Evolutionary conservation across 371 early-diverging fungal species (phyloP).

Genomic region (Rhizopus stolonifer): DNA sequence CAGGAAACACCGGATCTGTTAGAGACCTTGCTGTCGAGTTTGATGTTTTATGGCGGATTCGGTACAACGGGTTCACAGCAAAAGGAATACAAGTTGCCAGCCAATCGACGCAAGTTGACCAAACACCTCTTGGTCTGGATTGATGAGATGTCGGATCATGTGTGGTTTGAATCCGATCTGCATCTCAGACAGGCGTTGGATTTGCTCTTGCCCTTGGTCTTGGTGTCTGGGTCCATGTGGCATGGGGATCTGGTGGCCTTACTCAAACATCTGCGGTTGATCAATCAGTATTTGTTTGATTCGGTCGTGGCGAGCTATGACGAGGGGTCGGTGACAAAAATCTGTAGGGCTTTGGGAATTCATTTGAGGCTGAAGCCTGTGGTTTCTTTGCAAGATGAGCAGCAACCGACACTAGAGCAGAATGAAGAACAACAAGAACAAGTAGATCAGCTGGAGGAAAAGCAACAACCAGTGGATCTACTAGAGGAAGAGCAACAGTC

Average conservation of each 20-base stretch:
- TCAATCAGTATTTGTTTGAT: constrained; percentile 44
- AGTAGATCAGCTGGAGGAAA: too few species aligned
- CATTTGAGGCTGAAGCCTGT: constrained; percentile 35
- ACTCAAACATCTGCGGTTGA: constrained; percentile 38
- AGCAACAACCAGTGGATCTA: too few species aligned
- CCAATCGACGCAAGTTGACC: constrained; percentile 37
- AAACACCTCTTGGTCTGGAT: constrained; percentile 43
- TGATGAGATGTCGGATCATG: constrained; percentile 28
- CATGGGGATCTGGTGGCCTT: constrained; percentile 37
- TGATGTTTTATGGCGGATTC: constrained; percentile 26
- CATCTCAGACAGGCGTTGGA: constrained; percentile 36
- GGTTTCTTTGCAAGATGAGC: constrained; percentile 14
- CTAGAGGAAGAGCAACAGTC: too few species aligned
- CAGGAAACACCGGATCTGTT: constrained; percentile 27
- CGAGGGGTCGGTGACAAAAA: constrained; percentile 29
- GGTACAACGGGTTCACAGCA: constrained; percentile 7
- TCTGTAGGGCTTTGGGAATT: constrained; percentile 34
- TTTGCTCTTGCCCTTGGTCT: constrained; percentile 35
- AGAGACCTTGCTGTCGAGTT: constrained; percentile 22
- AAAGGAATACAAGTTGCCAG: constrained; percentile 31
- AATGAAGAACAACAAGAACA: too few species aligned
- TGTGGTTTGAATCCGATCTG: constrained; percentile 48
- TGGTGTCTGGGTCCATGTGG: constrained; percentile 31
- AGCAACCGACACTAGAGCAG: too few species aligned
- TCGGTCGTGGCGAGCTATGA: constrained; percentile 28